A percentile compares a stretch with the other conserved stretches of the same genome.
Evolutionary conservation across 2,329 filamentous ascomycete species (phyloP).

Genomic region (Penicillium corylophilum): DNA sequence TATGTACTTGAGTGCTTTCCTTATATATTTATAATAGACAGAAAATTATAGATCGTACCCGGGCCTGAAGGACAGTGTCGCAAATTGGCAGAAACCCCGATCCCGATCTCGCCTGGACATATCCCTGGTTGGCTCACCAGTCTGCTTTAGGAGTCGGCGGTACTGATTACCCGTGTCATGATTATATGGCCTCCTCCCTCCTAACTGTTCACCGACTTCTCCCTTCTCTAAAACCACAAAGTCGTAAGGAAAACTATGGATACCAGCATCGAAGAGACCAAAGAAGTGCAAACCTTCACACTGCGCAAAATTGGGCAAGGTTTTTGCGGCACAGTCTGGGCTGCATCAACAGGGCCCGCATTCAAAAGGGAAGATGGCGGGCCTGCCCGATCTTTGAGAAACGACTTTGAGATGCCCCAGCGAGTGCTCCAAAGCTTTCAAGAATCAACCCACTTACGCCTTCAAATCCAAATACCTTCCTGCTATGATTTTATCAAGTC

Average conservation of each 20-base stretch:
- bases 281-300: background rate
- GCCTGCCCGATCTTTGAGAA: conserved; percentile 26
- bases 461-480: conserved; percentile 22
- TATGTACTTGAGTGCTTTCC: too few species aligned
- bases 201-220: background rate
- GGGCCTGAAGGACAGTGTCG: too few species aligned
- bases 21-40: too few species aligned
- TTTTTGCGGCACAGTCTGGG: conserved; percentile 36
- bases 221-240: background rate
- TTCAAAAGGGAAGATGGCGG: conserved; percentile 39
- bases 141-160: background rate
- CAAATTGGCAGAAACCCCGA: background rate
- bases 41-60: too few species aligned
- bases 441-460: background rate
- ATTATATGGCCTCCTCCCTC: background rate
- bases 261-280: background rate
- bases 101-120: background rate
- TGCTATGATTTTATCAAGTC: conserved; percentile 27
- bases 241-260: background rate
- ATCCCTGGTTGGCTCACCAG: background rate
- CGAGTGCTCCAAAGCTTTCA: conserved; percentile 17
- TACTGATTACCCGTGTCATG: background rate
- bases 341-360: conserved; percentile 17
- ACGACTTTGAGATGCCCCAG: conserved; percentile 35
- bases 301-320: conserved; percentile 29